phyloP scores from a whole-genome alignment of 208 protist genomes.

The Crithidia fasciculata region DNA sequence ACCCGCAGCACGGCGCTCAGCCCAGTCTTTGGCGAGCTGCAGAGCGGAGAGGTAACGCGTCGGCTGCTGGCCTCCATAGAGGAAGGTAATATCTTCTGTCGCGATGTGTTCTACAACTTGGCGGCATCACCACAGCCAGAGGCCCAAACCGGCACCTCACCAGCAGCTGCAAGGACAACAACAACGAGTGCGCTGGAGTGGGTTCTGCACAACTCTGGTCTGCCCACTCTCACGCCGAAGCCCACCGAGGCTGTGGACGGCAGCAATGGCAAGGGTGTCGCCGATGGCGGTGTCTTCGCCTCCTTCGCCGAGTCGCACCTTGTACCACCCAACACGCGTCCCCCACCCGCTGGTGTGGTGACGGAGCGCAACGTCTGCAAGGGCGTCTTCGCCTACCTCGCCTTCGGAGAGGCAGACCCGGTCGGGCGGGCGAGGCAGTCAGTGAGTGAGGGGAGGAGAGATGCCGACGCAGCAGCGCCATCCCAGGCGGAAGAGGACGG shows the following conservation, averaged over 20 bases:
- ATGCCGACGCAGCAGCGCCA: background rate
- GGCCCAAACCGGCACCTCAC: background rate
- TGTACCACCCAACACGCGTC: conserved; percentile 41
- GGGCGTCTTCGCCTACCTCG: conserved; percentile 72
- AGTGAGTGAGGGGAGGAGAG: background rate
- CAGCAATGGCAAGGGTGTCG: background rate
- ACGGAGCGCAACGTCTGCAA: conserved; percentile 77
- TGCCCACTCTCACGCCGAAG: conserved; percentile 7
- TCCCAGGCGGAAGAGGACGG: background rate
- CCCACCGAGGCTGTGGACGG: background rate
- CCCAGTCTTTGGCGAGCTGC: background rate
- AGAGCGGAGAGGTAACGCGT: conserved; percentile 6
- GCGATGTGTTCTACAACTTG: conserved; percentile 55
- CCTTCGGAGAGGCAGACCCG: conserved; percentile 13
- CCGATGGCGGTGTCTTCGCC: background rate
- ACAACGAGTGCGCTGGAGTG: conserved; percentile 1
- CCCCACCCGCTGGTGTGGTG: conserved; percentile 71
- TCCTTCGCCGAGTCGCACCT: conserved; percentile 33
- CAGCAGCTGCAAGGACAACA: background rate
- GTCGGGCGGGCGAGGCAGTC: background rate
- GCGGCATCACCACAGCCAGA: background rate
- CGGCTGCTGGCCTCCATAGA: conserved; percentile 26
- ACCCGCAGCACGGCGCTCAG: background rate
- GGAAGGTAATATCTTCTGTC: conserved; percentile 53
- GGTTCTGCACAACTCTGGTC: conserved; percentile 8